A percentile compares a stretch with the other conserved stretches of the same genome.
These are phyloP conservation scores for Geum urbanum DNA, from an alignment of 306 rosid genomes.

Conservation along the genomic window DNA sequence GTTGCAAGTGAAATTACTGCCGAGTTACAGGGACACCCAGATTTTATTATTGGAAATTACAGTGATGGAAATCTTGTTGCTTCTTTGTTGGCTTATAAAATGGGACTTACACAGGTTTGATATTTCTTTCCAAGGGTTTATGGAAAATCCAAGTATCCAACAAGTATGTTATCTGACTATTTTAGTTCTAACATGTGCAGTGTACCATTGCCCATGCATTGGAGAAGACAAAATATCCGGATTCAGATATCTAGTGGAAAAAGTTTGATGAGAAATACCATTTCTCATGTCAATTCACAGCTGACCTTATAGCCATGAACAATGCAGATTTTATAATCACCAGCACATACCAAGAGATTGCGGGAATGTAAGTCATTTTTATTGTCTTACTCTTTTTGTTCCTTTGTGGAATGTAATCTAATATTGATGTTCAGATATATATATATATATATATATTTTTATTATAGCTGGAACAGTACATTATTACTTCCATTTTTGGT, in stretches of 20 bases:
- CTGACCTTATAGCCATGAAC: conserved; percentile 90
- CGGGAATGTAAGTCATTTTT: conserved; percentile 63
- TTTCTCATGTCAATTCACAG: conserved; percentile 91
- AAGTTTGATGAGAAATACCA: conserved; percentile 82
- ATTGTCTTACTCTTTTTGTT: not conserved
- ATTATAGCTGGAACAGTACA: not conserved
- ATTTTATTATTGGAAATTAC: conserved; percentile 91
- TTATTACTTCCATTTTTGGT: not conserved
- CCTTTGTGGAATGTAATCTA: not conserved
- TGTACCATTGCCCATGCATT: conserved; percentile 88
- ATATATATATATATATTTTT: too few relatives aligned
- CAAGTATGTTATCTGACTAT: conserved; percentile 23
- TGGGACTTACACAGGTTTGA: conserved; percentile 93
- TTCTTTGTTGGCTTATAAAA: conserved; percentile 75
- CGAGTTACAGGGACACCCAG: conserved; percentile 75
- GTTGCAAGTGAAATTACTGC: conserved; percentile 74
- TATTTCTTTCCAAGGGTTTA: not conserved
- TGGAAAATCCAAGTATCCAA: not conserved
- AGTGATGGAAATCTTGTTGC: conserved; percentile 97
- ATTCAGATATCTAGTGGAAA: conserved; percentile 85
- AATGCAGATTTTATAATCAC: conserved; percentile 94
- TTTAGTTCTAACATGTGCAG: conserved; percentile 39
- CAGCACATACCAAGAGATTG: conserved; percentile 97
- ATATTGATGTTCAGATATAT: not conserved
- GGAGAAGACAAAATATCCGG: conserved; percentile 94